These are phyloP conservation scores for Globisporangium okanoganense DNA, from an alignment of 352 stramenopile species.

Conservation along the genomic window DNA sequence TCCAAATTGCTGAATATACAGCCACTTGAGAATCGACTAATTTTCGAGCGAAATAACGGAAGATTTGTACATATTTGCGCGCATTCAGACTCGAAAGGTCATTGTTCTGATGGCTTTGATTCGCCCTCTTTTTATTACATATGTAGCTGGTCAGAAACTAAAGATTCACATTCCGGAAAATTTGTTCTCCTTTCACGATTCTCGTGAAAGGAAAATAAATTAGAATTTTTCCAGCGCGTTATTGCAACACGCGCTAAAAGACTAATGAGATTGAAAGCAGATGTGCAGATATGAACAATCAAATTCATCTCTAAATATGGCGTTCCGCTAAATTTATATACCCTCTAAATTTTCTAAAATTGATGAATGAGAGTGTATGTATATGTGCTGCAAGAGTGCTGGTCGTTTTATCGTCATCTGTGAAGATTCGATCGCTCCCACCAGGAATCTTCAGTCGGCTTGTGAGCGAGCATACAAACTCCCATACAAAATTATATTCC, in stretches of 20 bases:
- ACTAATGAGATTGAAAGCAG: no score
- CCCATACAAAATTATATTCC: not conserved
- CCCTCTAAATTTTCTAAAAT: not conserved
- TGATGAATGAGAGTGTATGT: not conserved
- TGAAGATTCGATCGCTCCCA: not conserved
- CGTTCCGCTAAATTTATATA: not conserved
- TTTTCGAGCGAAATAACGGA: not conserved
- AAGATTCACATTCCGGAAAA: not conserved
- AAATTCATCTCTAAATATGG: not conserved
- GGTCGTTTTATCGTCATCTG: not conserved
- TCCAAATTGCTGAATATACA: not conserved
- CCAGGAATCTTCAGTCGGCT: not conserved
- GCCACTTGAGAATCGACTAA: not conserved
- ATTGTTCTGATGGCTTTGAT: not conserved
- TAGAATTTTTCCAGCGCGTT: no score
- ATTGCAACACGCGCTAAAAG: no score
- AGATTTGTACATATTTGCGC: not conserved
- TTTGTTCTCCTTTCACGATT: no score
- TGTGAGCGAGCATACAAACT: conserved; percentile 1
- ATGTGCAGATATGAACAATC: no score
- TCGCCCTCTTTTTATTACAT: not conserved
- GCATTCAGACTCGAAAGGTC: not conserved
- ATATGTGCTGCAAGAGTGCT: no score
- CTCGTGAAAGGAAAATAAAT: no score
- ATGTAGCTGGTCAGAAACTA: not conserved